Conservation (phyloP, 495 filamentous ascomycete genomes). For the Rostrohypoxylon terebratum region DNA sequence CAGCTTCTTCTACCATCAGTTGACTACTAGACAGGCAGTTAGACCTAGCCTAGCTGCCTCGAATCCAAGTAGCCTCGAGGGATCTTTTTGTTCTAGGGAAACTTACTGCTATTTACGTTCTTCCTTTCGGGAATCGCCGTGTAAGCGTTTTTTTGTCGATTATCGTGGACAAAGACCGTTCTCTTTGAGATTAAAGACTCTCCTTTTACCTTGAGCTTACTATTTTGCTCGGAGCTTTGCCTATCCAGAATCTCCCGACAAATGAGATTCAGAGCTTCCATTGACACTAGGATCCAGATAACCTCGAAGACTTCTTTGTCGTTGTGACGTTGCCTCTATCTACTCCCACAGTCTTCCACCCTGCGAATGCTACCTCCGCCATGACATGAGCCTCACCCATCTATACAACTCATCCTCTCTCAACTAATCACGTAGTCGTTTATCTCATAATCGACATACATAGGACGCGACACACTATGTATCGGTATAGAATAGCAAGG, state of each 20-base stretch:
- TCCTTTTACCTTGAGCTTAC: conserved; percentile 26
- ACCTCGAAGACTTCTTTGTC: conserved; percentile 22
- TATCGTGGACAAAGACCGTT: conserved; percentile 25
- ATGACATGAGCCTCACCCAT: conserved; percentile 38
- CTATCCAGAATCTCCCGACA: conserved; percentile 7
- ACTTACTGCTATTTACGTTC: conserved; percentile 8
- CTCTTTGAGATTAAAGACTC: conserved; percentile 17
- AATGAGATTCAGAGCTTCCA: conserved; percentile 18
- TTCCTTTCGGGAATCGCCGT: conserved; percentile 30
- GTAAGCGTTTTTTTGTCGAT: conserved; percentile 22
- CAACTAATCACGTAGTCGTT: conserved; percentile 21
- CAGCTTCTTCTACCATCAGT: conserved; percentile 25
- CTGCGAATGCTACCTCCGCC: conserved; percentile 10
- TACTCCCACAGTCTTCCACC: conserved; percentile 3
- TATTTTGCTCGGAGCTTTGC: conserved; percentile 8
- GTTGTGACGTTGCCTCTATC: conserved; percentile 22
- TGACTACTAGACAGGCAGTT: no score
- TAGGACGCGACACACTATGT: conserved; percentile 37
- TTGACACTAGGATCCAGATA: conserved; percentile 27
- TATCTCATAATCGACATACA: conserved; percentile 25
- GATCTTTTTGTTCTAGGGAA: conserved; percentile 35
- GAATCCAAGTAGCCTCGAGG: conserved; percentile 8
- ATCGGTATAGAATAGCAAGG: conserved; percentile 39
- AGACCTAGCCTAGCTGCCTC: conserved; percentile 16
- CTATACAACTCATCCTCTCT: conserved; percentile 17